Evolutionary conservation across 2,329 filamentous ascomycete genomes (phyloP).

Genomic region (Claviceps sp.): DNA sequence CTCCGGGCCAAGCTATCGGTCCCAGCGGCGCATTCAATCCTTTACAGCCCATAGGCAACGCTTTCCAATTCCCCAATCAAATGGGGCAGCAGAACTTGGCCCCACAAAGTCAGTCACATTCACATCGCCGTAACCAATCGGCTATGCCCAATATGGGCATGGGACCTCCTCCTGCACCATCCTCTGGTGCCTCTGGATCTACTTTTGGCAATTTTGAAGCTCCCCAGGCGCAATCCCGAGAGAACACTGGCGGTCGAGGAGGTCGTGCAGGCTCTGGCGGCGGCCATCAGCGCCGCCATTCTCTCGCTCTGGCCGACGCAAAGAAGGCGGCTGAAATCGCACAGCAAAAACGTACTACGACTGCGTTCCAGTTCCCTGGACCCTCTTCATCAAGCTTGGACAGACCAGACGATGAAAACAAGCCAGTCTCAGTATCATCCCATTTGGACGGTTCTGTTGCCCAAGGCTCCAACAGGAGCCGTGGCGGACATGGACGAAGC

Average conservation of each 20-base stretch:
- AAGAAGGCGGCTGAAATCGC: constrained; percentile 96
- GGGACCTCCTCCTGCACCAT: constrained; percentile 80
- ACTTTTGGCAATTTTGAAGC: constrained; percentile 68
- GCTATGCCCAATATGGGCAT: constrained; percentile 86
- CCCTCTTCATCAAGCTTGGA: constrained; percentile 54
- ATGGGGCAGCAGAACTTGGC: constrained; percentile 65
- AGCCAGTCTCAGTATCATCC: constrained; percentile 15
- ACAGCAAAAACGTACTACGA: constrained; percentile 90
- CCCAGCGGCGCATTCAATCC: constrained; percentile 61
- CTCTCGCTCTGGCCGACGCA: constrained; percentile 83
- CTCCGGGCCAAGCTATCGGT: constrained; percentile 63
- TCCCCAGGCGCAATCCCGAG: constrained; percentile 24
- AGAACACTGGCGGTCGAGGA: constrained; percentile 42
- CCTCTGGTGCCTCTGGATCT: constrained; percentile 73
- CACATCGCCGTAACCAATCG: constrained; percentile 96
- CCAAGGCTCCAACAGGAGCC: constrained; percentile 34
- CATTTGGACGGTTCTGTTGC: constrained; percentile 22
- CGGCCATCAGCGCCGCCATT: constrained; percentile 89
- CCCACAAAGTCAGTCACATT: constrained; percentile 61
- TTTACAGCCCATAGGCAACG: constrained; percentile 68
- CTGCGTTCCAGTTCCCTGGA: constrained; percentile 86
- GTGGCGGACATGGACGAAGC: constrained; percentile 58
- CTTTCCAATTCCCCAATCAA: constrained; percentile 81
- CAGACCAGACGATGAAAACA: constrained; percentile 39
- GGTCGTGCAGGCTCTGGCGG: constrained; percentile 52